Conservation (phyloP, 208 protist genomes). For the Leishmania major region DNA sequence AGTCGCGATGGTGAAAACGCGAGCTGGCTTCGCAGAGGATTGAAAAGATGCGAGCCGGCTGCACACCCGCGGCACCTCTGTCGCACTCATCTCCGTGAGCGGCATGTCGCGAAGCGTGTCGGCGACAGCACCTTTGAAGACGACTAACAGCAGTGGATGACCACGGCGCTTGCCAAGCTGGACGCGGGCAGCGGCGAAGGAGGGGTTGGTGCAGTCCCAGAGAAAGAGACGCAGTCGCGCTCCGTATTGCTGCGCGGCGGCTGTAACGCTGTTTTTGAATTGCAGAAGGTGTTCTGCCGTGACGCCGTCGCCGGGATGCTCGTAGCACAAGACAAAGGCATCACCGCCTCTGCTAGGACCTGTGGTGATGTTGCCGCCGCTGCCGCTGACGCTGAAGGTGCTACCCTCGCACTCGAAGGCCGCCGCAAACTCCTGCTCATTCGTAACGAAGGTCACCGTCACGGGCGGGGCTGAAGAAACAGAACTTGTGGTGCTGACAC, state of each 20-base stretch:
- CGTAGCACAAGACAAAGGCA: conserved; percentile 76
- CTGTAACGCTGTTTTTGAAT: conserved; percentile 41
- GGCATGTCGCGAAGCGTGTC: conserved; percentile 48
- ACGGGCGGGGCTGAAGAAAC: not conserved
- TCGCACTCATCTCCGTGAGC: conserved; percentile 31
- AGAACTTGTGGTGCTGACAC: not conserved
- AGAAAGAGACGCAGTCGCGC: conserved; percentile 46
- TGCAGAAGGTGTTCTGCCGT: conserved; percentile 30
- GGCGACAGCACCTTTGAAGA: conserved; percentile 56
- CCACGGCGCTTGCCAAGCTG: conserved; percentile 66
- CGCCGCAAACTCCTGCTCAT: conserved; percentile 52
- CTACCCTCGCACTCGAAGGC: conserved; percentile 32
- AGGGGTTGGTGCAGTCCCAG: conserved; percentile 65
- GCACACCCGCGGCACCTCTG: conserved; percentile 50
- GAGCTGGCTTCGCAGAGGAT: conserved; percentile 34
- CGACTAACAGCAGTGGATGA: conserved; percentile 58
- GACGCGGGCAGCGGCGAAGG: conserved; percentile 51
- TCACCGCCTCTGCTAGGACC: conserved; percentile 10
- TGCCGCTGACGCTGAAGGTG: not conserved
- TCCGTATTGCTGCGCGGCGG: conserved; percentile 20
- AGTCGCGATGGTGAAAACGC: not conserved
- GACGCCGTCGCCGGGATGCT: conserved; percentile 51
- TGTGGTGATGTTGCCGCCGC: not conserved
- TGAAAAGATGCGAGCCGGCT: conserved; percentile 64
- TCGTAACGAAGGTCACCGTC: conserved; percentile 41